Percentiles rank a stretch among this genome's conserved stretches.
Evolutionary conservation across 2,329 filamentous ascomycete species (phyloP).

Genomic region (Teratosphaeria pseudoeucalypti): DNA sequence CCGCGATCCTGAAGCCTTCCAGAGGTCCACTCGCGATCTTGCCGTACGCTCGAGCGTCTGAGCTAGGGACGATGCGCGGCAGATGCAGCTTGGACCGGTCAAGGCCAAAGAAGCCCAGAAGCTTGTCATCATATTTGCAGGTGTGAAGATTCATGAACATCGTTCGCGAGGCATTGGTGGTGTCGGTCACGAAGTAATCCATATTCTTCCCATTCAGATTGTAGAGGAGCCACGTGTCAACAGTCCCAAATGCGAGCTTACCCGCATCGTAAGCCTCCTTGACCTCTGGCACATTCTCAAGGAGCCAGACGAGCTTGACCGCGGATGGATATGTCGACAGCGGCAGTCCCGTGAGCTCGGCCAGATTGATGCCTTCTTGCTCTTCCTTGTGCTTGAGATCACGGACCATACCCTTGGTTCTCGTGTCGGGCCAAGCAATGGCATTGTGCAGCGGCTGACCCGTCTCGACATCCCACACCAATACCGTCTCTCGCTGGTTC

Average conservation of each 20-base stretch:
- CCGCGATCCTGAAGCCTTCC: constrained; percentile 63
- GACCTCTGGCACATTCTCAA: constrained; percentile 58
- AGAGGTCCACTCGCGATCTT: constrained; percentile 55
- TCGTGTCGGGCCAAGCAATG: constrained; percentile 79
- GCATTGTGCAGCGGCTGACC: constrained; percentile 72
- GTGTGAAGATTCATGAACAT: constrained; percentile 87
- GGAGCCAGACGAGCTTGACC: constrained; percentile 72
- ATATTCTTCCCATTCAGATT: constrained; percentile 62
- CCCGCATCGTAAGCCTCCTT: constrained; percentile 63
- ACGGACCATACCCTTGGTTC: constrained; percentile 63
- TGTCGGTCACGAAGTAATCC: constrained; percentile 66
- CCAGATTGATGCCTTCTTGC: constrained; percentile 51
- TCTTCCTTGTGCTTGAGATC: constrained; percentile 58
- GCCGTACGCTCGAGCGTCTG: constrained; percentile 63
- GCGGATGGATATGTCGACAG: constrained; percentile 79
- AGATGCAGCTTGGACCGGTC: constrained; percentile 59
- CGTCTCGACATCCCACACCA: constrained; percentile 74
- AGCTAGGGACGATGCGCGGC: constrained; percentile 71
- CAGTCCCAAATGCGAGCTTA: constrained; percentile 70
- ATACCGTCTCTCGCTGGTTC: constrained; percentile 75
- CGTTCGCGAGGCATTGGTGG: constrained; percentile 78
- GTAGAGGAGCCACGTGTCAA: constrained; percentile 79
- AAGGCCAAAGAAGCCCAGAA: constrained; percentile 70
- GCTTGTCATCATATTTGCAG: constrained; percentile 65
- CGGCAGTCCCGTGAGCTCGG: constrained; percentile 63